Base-by-base conservation (phyloP, 2,329 filamentous ascomycete species). In the Pseudocercospora crystallina region DNA sequence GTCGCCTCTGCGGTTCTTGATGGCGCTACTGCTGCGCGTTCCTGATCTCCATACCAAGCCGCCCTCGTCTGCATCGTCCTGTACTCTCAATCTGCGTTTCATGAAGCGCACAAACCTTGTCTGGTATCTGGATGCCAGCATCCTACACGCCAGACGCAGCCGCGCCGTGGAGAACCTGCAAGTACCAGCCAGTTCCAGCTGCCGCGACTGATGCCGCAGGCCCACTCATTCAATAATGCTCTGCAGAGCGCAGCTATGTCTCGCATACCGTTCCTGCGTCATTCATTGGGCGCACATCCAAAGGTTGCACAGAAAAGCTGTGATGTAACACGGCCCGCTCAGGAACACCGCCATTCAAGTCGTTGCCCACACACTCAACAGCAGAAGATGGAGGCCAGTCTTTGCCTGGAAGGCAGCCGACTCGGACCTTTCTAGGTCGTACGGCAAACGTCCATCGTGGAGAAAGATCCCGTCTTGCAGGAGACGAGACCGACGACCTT, bases 21-120 rank as follows among this genome's bases (percentile, higher is more conserved):
- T 50, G 49, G 51, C 62, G 60, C 62, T 63, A 60, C 53, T 58
- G 61, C 61, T 61, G 60, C 63, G 55, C 60, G 61, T 66, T 65
- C 60, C 63, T 66, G 62, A 64, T 63, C 62, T 58, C 41, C 63
- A 64, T 61, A 54, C 56, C 58, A 51, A 53, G 54, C 60, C 53
- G 54, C 53, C 41, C 42, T 38, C 43, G 46, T 44, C 51, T 51
- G 51, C 56, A 54, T 46, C 39, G 26, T 17, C 20, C 34, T 42
- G 39, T 42, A 30, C 33, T 40, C 40, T 35, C 20, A 26, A 26
- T 20, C 49, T 37, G 49, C 47, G 58, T 62, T 60, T 61, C 58
- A 60, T 43, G 44, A 61, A 56, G 47, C 60, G 57, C 61, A 56
- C 47, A n/a, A 49, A 51, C 54, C 54, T 43, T 39, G 51, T 43